Percentiles rank a stretch among this genome's conserved stretches.
These are phyloP conservation scores for Herpotrichia juniperi DNA, from an alignment of 2,329 filamentous ascomycete species.

Conservation along the genomic window DNA sequence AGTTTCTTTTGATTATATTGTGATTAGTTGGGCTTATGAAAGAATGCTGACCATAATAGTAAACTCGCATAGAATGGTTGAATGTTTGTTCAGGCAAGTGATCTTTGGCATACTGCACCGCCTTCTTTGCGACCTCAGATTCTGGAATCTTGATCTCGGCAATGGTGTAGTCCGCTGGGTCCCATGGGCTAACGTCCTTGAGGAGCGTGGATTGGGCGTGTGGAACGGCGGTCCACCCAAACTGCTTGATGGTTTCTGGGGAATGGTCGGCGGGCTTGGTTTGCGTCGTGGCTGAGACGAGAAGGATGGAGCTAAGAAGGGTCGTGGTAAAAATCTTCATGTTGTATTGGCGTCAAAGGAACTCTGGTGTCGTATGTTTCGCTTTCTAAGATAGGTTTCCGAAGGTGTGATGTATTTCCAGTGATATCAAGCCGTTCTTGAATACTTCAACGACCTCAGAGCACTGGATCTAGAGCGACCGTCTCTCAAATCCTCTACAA, in stretches of 20 bases:
- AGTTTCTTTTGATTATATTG: neutral
- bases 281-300: neutral
- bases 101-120: constrained; percentile 57
- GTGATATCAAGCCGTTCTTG: neutral
- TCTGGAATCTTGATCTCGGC: constrained; percentile 57
- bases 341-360: neutral
- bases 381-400: neutral
- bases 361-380: neutral
- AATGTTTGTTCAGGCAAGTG: constrained; percentile 63
- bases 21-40: neutral
- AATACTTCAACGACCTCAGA: neutral
- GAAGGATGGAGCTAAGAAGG: neutral
- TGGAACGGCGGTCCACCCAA: constrained; percentile 39
- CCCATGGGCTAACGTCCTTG: constrained; percentile 15
- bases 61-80: constrained; percentile 76
- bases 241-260: constrained; percentile 1
- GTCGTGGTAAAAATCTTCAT: neutral
- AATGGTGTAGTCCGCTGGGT: constrained; percentile 20
- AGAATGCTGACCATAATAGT: constrained; percentile 61
- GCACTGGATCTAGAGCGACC: neutral
- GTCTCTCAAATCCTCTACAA: neutral
- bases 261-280: neutral
- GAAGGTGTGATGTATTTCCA: neutral
- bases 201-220: constrained; percentile 29
- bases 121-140: constrained; percentile 54